Evolutionary conservation across 352 stramenopile species (phyloP).

Genomic region (Phytophthora capsici): DNA sequence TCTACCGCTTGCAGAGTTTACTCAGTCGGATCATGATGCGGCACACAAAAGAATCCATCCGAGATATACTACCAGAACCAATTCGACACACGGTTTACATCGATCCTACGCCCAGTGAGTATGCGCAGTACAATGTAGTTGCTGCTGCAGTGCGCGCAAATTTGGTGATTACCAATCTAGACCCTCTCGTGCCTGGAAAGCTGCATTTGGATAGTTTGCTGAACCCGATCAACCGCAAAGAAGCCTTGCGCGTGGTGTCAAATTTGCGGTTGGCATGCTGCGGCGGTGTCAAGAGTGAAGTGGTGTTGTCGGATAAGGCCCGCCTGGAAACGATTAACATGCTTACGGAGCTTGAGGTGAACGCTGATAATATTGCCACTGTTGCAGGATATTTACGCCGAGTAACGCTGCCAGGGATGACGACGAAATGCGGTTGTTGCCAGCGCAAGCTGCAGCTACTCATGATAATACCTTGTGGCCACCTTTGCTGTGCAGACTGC

Average conservation of each 20-base stretch:
- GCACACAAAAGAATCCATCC: slow-evolving; percentile 92
- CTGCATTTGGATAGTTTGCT: slow-evolving; percentile 65
- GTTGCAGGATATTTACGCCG: slow-evolving; percentile 52
- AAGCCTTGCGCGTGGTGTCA: slow-evolving; percentile 46
- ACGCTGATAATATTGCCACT: slow-evolving; percentile 33
- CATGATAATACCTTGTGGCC: slow-evolving; percentile 89
- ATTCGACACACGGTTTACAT: slow-evolving; percentile 51
- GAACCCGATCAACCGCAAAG: slow-evolving; percentile 63
- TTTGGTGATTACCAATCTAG: slow-evolving; percentile 64
- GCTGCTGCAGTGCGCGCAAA: slow-evolving; percentile 59
- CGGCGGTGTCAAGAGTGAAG: slow-evolving; percentile 39
- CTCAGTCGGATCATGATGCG: slow-evolving; percentile 92
- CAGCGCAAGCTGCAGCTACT: slow-evolving; percentile 75
- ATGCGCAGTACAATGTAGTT: slow-evolving; percentile 69
- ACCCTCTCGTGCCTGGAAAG: slow-evolving; percentile 50
- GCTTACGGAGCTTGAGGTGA: slow-evolving; percentile 34
- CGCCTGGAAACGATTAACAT: slow-evolving; percentile 60
- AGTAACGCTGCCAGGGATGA: slow-evolving; percentile 30
- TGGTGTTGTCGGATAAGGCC: slow-evolving; percentile 36
- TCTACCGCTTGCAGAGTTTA: slow-evolving; percentile 74
- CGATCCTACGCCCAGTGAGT: slow-evolving; percentile 61
- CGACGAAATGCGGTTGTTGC: slow-evolving; percentile 74
- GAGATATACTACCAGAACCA: slow-evolving; percentile 47
- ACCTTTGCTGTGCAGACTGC: slow-evolving; percentile 92
- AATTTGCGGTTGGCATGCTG: slow-evolving; percentile 60